These are phyloP conservation scores for Rhizophagus sp. DNA, from an alignment of 192 early-diverging fungal genomes.

Conservation along the genomic window DNA sequence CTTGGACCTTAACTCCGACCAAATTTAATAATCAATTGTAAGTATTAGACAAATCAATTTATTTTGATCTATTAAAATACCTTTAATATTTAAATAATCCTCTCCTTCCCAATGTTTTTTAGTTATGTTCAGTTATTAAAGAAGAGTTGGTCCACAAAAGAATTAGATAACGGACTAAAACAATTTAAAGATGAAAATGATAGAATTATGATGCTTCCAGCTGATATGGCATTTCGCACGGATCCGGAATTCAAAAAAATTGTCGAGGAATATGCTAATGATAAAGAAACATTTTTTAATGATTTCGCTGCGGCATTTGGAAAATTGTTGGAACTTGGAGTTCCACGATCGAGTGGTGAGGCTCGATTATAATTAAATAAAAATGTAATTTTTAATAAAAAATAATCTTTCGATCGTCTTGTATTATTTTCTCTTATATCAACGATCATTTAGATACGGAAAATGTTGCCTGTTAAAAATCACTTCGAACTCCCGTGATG, in stretches of 20 bases:
- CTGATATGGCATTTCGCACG: conserved; percentile 63
- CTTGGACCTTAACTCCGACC: conserved; percentile 49
- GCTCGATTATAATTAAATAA: not conserved
- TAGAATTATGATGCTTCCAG: conserved; percentile 68
- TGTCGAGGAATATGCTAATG: conserved; percentile 64
- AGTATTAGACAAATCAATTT: conserved; percentile 4
- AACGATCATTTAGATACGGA: not conserved
- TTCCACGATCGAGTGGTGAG: conserved; percentile 18
- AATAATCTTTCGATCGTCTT: not conserved
- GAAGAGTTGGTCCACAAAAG: conserved; percentile 26
- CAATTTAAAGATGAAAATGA: conserved; percentile 31
- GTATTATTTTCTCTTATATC: not conserved
- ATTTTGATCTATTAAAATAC: conserved; percentile 28
- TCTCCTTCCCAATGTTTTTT: conserved; percentile 3
- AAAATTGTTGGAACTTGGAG: conserved; percentile 51
- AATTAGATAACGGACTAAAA: not conserved
- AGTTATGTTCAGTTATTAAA: conserved; percentile 39
- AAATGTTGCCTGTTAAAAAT: not conserved
- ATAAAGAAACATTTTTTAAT: conserved; percentile 66
- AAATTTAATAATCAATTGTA: conserved; percentile 53
- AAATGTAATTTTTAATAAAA: conserved; percentile 1
- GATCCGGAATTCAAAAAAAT: conserved; percentile 57
- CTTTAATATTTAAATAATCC: conserved; percentile 23
- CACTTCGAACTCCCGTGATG: no score
- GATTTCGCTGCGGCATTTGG: conserved; percentile 48